Evolutionary conservation across 306 rosid genomes (phyloP).

Genomic region (Delonix regia): DNA sequence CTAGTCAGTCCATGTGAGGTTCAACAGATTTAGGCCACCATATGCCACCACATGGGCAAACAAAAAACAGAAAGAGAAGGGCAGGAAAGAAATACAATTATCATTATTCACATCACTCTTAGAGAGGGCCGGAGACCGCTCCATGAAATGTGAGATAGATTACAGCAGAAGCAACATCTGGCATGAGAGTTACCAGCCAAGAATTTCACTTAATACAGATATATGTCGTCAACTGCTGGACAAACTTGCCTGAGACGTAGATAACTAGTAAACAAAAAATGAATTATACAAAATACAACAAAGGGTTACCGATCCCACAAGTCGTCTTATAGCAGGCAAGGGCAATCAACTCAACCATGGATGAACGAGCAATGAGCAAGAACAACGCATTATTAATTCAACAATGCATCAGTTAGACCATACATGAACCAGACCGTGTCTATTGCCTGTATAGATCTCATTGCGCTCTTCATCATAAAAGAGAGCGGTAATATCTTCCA

Average conservation of each 20-base stretch:
- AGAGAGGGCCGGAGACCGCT: constrained; percentile 32
- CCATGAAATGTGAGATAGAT: constrained; percentile 41
- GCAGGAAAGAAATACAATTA: constrained; percentile 8
- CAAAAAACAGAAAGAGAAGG: background rate
- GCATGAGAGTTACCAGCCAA: constrained; percentile 41
- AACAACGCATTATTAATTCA: constrained; percentile 38
- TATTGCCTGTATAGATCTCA: constrained; percentile 92
- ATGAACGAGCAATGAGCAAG: constrained; percentile 41
- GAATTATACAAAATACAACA: constrained; percentile 47
- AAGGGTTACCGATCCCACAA: constrained; percentile 38
- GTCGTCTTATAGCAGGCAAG: constrained; percentile 46
- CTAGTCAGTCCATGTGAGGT: constrained; percentile 51
- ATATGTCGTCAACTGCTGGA: constrained; percentile 39
- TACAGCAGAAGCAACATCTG: constrained; percentile 51
- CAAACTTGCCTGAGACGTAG: constrained; percentile 32
- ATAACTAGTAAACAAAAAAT: constrained; percentile 28
- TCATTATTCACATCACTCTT: constrained; percentile 39
- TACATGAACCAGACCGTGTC: constrained; percentile 93
- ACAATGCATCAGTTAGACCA: constrained; percentile 76
- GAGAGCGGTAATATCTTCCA: constrained; percentile 99
- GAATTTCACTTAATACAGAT: constrained; percentile 35
- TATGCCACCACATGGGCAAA: constrained; percentile 26
- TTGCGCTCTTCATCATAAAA: constrained; percentile 98
- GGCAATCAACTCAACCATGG: constrained; percentile 45
- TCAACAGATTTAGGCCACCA: constrained; percentile 25